Percentiles rank a stretch among this genome's conserved stretches.
These are phyloP conservation scores for Paramecium sexaurelia DNA, from an alignment of 73 alveolate genomes.

Conservation along the genomic window DNA sequence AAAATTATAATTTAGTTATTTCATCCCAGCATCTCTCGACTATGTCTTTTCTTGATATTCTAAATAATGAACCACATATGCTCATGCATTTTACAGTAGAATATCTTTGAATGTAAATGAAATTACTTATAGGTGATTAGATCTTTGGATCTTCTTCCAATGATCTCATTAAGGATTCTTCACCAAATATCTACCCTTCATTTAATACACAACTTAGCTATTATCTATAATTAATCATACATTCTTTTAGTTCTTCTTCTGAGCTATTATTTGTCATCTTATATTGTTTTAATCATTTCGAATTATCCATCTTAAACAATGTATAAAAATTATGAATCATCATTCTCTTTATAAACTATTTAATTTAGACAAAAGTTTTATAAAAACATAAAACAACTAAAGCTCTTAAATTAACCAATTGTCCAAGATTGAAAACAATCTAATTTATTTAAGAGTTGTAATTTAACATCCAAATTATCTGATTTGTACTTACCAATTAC, in stretches of 20 bases:
- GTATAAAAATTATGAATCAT: not conserved
- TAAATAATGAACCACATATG: not conserved
- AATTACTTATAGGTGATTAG: not conserved
- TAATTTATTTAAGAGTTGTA: not conserved
- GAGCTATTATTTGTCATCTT: not conserved
- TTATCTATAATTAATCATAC: not conserved
- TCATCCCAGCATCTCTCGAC: constrained; percentile 38
- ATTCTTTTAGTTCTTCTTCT: not conserved
- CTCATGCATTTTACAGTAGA: not conserved
- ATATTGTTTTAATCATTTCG: not conserved
- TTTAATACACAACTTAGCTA: not conserved
- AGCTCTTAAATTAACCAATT: not conserved
- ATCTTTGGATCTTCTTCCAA: not conserved
- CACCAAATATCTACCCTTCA: constrained; percentile 19
- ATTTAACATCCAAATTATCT: not conserved
- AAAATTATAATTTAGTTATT: not conserved
- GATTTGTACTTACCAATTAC: not conserved
- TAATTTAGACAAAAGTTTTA: not conserved
- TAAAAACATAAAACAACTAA: not conserved
- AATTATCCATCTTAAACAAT: not conserved
- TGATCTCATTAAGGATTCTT: not conserved
- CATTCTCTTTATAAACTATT: not conserved
- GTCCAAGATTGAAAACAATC: not conserved
- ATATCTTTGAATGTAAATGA: not conserved
- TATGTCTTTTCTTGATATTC: constrained; percentile 16